Evolutionary conservation across 75 land plant genomes (phyloP).

Genomic region (Gnetum montanum): DNA sequence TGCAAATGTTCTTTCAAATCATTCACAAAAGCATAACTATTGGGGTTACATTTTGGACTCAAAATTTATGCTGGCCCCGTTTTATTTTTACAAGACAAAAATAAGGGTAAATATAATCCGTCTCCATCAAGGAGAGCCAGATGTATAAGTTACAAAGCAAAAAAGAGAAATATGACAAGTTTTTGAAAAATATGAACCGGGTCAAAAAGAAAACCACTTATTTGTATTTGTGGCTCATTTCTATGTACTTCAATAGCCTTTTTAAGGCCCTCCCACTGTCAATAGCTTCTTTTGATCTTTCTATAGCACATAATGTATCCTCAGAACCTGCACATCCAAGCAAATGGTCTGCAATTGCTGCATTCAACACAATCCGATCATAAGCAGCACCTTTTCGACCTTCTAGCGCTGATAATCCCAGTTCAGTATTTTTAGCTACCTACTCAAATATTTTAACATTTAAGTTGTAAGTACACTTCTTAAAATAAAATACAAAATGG

Average conservation of each 20-base stretch:
- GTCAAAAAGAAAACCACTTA: not conserved
- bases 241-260: constrained; percentile 63
- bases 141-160: no score
- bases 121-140: no score
- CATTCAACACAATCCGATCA: constrained; percentile 91
- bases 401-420: constrained; percentile 76
- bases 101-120: no score
- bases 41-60: no score
- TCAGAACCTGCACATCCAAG: constrained; percentile 85
- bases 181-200: not conserved
- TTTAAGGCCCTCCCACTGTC: constrained; percentile 86
- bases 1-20: no score
- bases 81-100: no score
- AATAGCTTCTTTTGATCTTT: constrained; percentile 93
- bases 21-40: no score
- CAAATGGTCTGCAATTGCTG: constrained; percentile 87
- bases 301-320: constrained; percentile 43
- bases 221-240: constrained; percentile 42
- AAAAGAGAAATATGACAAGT: no score
- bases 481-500: no score
- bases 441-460: constrained; percentile 13
- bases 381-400: constrained; percentile 91
- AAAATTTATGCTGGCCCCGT: no score
- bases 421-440: constrained; percentile 71
- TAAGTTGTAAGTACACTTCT: no score